Evolutionary conservation across 2,329 filamentous ascomycete species (phyloP), one percentile per base, ranked within the genome.

Genomic region (Exophiala mesophila): DNA sequence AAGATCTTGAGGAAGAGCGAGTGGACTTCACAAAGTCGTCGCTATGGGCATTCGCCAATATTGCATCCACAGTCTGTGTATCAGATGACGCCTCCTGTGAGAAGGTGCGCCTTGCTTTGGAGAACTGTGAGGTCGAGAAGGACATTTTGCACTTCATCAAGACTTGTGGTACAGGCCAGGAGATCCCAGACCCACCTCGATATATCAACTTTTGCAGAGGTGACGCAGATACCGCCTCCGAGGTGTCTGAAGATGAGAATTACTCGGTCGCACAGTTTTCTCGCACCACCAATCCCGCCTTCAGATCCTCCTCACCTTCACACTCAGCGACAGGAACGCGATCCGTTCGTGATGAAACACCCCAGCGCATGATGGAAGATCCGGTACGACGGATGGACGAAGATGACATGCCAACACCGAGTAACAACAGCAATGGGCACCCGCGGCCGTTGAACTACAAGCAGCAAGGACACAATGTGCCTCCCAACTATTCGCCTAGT

Each of bases 131-230:
- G 57, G 92, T 98, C 2, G 89, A 96, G 63, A 94, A 90, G 63
- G 94, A 98, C 62, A 96, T 98, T 50, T 69, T 80, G 16, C 71
- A 67, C 50, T 98, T 98, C 69, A 98, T 98, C 67, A 83, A 76
- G 50, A 88, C 94, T 35, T 78, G 70, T 52, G 90, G 90, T 16
- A 98, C 92, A 2, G 89, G 92, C 4, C 90, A 97, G 64, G 94
- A 98, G 63, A 98, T 98, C 34, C 94, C 92, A 1, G 92, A 96
- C 63, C 80, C 92, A 17, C 92, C 92, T 31, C 96, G 88, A 64
- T 98, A 96, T 64, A 96, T 98, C 78, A 96, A 98, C 70, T 98
- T 97, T 64, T 94, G 88, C 63, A 83, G 92, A 8, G 92, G 90
- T 12, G 89, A 95, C 61, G 74, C 75, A 26, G 92, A 98, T 55